Conservation (phyloP, 805 yeast species). For the Myxozyma neglecta region DNA sequence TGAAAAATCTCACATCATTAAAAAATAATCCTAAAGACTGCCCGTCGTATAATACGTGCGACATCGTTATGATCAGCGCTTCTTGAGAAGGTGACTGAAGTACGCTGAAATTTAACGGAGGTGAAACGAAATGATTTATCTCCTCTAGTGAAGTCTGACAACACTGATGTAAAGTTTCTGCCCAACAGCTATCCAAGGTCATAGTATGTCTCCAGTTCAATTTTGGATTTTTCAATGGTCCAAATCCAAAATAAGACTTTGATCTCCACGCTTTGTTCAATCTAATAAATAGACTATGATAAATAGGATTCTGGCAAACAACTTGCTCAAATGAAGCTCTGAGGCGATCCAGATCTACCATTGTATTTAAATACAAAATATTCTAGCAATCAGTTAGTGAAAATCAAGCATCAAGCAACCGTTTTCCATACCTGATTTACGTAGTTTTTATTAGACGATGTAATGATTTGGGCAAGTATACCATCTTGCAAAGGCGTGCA, state of each 20-base stretch:
- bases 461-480: conserved; percentile 22
- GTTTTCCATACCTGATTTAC: conserved; percentile 21
- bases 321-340: conserved; percentile 18
- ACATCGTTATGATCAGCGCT: conserved; percentile 11
- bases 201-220: background rate
- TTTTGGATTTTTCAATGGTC: background rate
- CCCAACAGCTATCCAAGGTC: conserved; percentile 3
- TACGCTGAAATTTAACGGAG: conserved; percentile 7
- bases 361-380: conserved; percentile 8
- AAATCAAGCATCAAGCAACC: background rate
- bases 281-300: conserved; percentile 4
- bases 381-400: conserved; percentile 6
- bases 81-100: background rate
- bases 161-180: background rate
- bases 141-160: background rate
- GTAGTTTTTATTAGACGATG: conserved; percentile 13
- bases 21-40: conserved; percentile 25
- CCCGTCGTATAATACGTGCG: conserved; percentile 30
- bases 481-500: conserved; percentile 36
- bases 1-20: conserved; percentile 12
- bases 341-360: conserved; percentile 15
- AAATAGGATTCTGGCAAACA: conserved; percentile 13
- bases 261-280: background rate
- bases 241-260: conserved; percentile 14
- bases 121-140: conserved; percentile 3